Evolutionary conservation across 1,139 yeast genomes (phyloP).

Genomic region (Kodamaea plutei): DNA sequence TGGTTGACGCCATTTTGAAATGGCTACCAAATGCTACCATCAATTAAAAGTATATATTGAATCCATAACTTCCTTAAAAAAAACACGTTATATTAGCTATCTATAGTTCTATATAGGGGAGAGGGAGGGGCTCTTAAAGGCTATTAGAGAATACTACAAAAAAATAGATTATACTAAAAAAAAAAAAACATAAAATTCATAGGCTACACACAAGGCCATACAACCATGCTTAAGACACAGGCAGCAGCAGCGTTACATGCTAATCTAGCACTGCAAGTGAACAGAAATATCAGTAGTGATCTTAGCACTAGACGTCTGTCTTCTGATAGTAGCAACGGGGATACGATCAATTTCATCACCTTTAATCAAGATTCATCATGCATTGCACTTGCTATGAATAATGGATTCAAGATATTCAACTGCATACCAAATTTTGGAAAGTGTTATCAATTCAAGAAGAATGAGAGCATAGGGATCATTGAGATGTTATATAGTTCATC

Average conservation of each 20-base stretch:
- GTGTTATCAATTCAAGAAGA: slow-evolving; percentile 51
- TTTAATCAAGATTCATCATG: slow-evolving; percentile 93
- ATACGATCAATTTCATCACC: slow-evolving; percentile 52
- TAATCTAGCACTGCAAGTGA: slow-evolving; percentile 7
- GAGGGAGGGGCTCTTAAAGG: too few species aligned
- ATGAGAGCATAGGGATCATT: slow-evolving; percentile 65
- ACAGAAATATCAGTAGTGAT: slow-evolving; percentile 4
- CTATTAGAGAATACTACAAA: too few species aligned
- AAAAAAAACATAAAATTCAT: not conserved
- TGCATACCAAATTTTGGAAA: slow-evolving; percentile 82
- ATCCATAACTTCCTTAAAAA: too few species aligned
- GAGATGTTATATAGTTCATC: slow-evolving; percentile 94
- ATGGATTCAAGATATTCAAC: slow-evolving; percentile 80
- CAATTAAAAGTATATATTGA: not conserved
- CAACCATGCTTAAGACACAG: slow-evolving; percentile 15
- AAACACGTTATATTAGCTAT: too few species aligned
- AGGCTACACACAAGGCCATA: too few species aligned
- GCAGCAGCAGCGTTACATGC: slow-evolving; percentile 9
- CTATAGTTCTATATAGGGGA: too few species aligned
- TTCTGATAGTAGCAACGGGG: slow-evolving; percentile 9
- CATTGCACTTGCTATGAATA: slow-evolving; percentile 72
- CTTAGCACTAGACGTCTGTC: not conserved
- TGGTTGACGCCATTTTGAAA: slow-evolving; percentile 30
- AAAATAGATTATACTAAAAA: too few species aligned
- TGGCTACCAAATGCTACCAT: slow-evolving; percentile 29